A percentile compares a stretch with the other conserved stretches of the same genome.
Evolutionary conservation across 73 alveolate species (phyloP).

Genomic region (Uronychia setigera): DNA sequence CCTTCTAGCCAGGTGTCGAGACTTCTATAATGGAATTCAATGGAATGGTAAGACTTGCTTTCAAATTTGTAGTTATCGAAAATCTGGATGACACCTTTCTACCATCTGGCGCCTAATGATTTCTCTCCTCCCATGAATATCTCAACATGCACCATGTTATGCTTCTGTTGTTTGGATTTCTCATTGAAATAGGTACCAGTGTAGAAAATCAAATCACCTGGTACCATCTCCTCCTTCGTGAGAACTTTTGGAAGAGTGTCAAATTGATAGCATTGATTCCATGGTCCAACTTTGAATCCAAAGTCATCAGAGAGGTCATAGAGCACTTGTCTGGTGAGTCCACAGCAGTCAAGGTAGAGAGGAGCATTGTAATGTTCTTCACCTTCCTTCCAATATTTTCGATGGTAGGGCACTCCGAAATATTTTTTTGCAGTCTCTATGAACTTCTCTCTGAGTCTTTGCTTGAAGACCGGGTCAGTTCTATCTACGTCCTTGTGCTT

Average conservation of each 20-base stretch:
- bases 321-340: slow-evolving; percentile 81
- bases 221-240: slow-evolving; percentile 77
- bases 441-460: slow-evolving; percentile 80
- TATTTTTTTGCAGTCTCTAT: slow-evolving; percentile 83
- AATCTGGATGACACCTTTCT: slow-evolving; percentile 83
- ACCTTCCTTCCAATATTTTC: slow-evolving; percentile 54
- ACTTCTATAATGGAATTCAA: slow-evolving; percentile 86
- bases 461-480: slow-evolving; percentile 68
- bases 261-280: slow-evolving; percentile 96
- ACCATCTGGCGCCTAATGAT: slow-evolving; percentile 83
- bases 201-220: slow-evolving; percentile 94
- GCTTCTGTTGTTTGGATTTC: slow-evolving; percentile 78
- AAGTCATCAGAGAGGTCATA: slow-evolving; percentile 88
- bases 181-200: slow-evolving; percentile 86
- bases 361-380: slow-evolving; percentile 65
- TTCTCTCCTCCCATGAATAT: slow-evolving; percentile 72
- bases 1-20: slow-evolving; percentile 96
- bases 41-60: slow-evolving; percentile 85
- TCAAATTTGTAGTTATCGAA: slow-evolving; percentile 93
- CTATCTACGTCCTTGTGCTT: slow-evolving; percentile 31
- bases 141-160: slow-evolving; percentile 97
- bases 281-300: slow-evolving; percentile 92
- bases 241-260: slow-evolving; percentile 80
- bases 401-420: slow-evolving; percentile 94
- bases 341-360: slow-evolving; percentile 93